Base-by-base conservation (phyloP, 805 yeast genomes). In the Yamadazyma kitorensis region DNA sequence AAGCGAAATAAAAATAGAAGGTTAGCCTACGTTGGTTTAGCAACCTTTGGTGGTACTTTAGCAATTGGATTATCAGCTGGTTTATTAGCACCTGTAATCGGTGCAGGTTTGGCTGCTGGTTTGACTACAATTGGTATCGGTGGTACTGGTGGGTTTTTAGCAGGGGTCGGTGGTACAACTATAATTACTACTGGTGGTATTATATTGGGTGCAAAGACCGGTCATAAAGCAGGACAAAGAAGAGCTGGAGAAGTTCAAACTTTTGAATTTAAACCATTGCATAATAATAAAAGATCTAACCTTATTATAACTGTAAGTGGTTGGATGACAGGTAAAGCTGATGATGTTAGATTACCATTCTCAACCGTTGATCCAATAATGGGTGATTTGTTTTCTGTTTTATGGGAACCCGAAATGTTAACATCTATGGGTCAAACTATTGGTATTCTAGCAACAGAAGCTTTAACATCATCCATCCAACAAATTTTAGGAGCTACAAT, bases 331-430 rank as follows among this genome's bases (percentile, higher is more conserved):
- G 94, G 96, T 56, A 82, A 80, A 39, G 78, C 80, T 49, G 99
- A 93, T 78, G 99, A 93, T 72, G 91, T 93, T 14, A 72, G 99
- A 53, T 72, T 93, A 43, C 98, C 98, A 2, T 93, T 89, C 54
- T 85, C 96, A 1, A 93, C 98, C 0, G 85, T 93, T 6, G 98
- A 94, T 53, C 98, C 98, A 0, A 86, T 91, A 0, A 88, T 91
- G 91, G 99, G 99, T 12, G 99, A 93, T 55, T 62, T 93, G 46
- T 86, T 83, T 49, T 87, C 98, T 0, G 68, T 93, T 6, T 64
- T 86, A 30, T 93, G 98, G 98, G 99, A 93, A 58, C 99, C 99
- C 0, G 98, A 93, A 46, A 86, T 93, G 93, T 77, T 93, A 49
- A 82, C 79, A 42, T 84, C 95, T 36, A 87, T 86, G 76, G 99